These are phyloP conservation scores for Boechera divaricarpa DNA, from an alignment of 345 rosid species.

Conservation along the genomic window DNA sequence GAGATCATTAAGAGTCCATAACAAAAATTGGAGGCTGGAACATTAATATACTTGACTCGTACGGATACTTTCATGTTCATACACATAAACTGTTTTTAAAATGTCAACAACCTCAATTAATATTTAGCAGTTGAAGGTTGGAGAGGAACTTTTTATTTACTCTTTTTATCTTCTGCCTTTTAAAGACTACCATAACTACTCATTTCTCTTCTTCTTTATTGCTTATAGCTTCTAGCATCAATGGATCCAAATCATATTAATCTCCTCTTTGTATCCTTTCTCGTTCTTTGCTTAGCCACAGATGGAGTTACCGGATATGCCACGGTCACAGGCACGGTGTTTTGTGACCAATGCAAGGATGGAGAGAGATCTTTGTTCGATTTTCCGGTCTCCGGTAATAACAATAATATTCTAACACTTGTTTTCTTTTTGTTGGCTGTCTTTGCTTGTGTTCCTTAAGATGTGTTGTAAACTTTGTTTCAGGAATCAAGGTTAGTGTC, in stretches of 20 bases:
- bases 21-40: constrained; percentile 22
- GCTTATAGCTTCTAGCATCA: constrained; percentile 32
- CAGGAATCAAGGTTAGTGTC: constrained; percentile 68
- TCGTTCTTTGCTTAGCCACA: constrained; percentile 57
- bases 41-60: constrained; percentile 38
- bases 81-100: constrained; percentile 12
- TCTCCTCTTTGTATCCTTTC: constrained; percentile 50
- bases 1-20: constrained; percentile 27
- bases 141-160: constrained; percentile 37
- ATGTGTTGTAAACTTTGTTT: constrained; percentile 31
- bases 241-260: constrained; percentile 53
- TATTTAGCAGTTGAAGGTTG: constrained; percentile 64
- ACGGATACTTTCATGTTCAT: constrained; percentile 43
- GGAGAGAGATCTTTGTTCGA: constrained; percentile 76
- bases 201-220: constrained; percentile 35
- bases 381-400: constrained; percentile 71
- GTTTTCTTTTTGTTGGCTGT: not conserved
- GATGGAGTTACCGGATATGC: constrained; percentile 61
- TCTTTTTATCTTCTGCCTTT: constrained; percentile 18
- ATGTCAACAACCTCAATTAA: constrained; percentile 49
- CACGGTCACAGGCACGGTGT: constrained; percentile 71
- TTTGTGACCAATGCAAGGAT: constrained; percentile 94
- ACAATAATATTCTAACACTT: not conserved
- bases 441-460: not conserved
- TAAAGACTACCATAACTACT: constrained; percentile 30